Evolutionary conservation across 2,329 filamentous ascomycete species (phyloP), one percentile per base, ranked within the genome.

Genomic region (Fusarium armeniacum): DNA sequence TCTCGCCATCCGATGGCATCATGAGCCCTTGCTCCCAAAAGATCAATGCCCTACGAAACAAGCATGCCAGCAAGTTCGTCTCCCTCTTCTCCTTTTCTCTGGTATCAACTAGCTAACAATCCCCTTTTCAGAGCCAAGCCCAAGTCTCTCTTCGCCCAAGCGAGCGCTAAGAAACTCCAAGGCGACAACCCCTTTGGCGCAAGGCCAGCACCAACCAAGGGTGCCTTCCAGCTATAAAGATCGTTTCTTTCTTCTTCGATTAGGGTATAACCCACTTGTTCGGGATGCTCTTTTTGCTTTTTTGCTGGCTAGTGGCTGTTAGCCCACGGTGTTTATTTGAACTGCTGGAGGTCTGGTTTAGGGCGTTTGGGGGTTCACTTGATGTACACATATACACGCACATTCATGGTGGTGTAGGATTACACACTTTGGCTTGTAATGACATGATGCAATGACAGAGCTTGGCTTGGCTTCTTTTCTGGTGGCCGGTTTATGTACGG

Each of bases 1-100:
- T 94, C 78, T 94, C 91, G 20, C 93, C 93, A 4, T 94, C 92
- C n/a, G 93, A 97, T 80, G 90, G 89, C 81, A 94, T 97, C 83
- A 92, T 94, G 90, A 94, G 91, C 74, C 93, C 93, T 36, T 94
- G 92, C 80, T 92, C 90, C 20, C 90, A 92, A 79, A 96, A 96
- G 86, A 87, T 96, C 75, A 91, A 86, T 69, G 90, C 91, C 41
- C 89, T 94, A 80, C 91, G 92, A 81, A 92, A 88, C 82, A 94
- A 93, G 84, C 90, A 93, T 76, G 90, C 90, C 67, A 87, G 86
- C 82, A 95, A 94, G 91, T 93, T 85, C 78, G 87, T 85, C 46
- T 40, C 8, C 41, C 43, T 41, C 28, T 8, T 50, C 9, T 9
- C 33, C 6, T 13, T 12, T 9, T 22, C 0, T 22, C 12, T 16